These are phyloP conservation scores for Xylaria sp. DNA, from an alignment of 2,329 filamentous ascomycete species.

Conservation along the genomic window DNA sequence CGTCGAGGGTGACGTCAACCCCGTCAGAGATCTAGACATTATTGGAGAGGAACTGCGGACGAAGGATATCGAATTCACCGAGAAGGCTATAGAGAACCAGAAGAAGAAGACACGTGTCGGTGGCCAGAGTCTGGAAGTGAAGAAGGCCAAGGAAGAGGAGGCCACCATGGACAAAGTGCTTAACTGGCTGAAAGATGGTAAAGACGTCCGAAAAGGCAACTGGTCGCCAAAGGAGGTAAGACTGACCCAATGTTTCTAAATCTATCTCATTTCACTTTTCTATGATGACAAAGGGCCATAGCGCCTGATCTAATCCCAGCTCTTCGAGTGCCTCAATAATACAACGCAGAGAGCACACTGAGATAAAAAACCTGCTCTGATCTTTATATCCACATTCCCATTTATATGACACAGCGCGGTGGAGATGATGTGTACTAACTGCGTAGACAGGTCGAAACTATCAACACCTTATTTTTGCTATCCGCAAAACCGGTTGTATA, in stretches of 20 bases:
- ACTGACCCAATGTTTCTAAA: slow-evolving; percentile 34
- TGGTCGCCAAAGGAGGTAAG: slow-evolving; percentile 97
- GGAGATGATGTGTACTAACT: slow-evolving; percentile 43
- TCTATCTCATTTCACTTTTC: slow-evolving; percentile 42
- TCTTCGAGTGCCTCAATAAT: slow-evolving; percentile 90
- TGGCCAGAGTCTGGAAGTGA: slow-evolving; percentile 95
- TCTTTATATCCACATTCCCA: slow-evolving; percentile 36
- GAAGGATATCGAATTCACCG: slow-evolving; percentile 98
- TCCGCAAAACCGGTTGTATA: slow-evolving; percentile 97
- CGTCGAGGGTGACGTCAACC: slow-evolving; percentile 98
- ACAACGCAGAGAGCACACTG: slow-evolving; percentile 83
- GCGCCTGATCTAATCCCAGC: slow-evolving; percentile 99
- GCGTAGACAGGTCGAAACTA: slow-evolving; percentile 83
- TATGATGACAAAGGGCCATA: slow-evolving; percentile 99
- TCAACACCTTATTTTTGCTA: slow-evolving; percentile 95
- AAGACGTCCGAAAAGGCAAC: slow-evolving; percentile 90
- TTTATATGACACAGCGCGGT: neutral
- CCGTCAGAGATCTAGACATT: slow-evolving; percentile 91
- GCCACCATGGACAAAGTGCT: slow-evolving; percentile 92
- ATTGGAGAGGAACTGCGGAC: slow-evolving; percentile 96
- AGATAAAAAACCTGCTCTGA: slow-evolving; percentile 86
- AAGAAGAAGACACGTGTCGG: slow-evolving; percentile 95
- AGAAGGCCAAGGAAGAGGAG: slow-evolving; percentile 95
- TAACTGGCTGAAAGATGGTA: slow-evolving; percentile 83
- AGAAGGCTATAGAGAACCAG: slow-evolving; percentile 91